Percentiles rank a stretch among this genome's conserved stretches.
Evolutionary conservation across 192 early-diverging fungal genomes (phyloP).

Genomic region (Lobosporangium transversale): DNA sequence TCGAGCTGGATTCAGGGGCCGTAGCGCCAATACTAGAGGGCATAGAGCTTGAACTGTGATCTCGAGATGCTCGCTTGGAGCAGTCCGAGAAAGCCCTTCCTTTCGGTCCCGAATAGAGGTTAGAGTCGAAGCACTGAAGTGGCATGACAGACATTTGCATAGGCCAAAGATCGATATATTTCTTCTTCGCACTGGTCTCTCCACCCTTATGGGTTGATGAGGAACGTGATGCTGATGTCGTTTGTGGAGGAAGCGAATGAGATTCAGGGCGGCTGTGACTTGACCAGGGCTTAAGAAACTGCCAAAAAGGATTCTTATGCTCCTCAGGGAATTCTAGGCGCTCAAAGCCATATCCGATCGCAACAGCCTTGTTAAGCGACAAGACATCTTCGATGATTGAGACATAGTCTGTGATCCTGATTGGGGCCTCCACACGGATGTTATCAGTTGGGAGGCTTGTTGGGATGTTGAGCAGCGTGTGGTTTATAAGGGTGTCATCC

Average conservation of each 20-base stretch:
- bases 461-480: slow-evolving; percentile 44
- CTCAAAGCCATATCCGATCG: slow-evolving; percentile 71
- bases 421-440: slow-evolving; percentile 65
- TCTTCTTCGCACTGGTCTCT: slow-evolving; percentile 49
- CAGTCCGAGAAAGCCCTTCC: neutral
- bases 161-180: slow-evolving; percentile 80
- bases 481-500: too few species aligned
- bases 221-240: slow-evolving; percentile 12
- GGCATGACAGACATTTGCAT: slow-evolving; percentile 63
- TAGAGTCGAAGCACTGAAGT: slow-evolving; percentile 11
- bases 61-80: slow-evolving; percentile 26
- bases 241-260: neutral
- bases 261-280: slow-evolving; percentile 6
- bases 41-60: slow-evolving; percentile 10
- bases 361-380: slow-evolving; percentile 74
- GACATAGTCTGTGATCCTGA: slow-evolving; percentile 68
- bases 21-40: neutral
- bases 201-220: slow-evolving; percentile 18
- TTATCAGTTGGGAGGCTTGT: slow-evolving; percentile 64
- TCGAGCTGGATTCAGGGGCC: slow-evolving; percentile 41
- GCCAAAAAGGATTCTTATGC: slow-evolving; percentile 17
- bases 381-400: slow-evolving; percentile 78
- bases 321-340: slow-evolving; percentile 54
- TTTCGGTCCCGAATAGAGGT: neutral
- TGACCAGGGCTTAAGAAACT: too few species aligned